Conservation (phyloP, 768 basidiomycete species). For the Xanthoconium stramineum region DNA sequence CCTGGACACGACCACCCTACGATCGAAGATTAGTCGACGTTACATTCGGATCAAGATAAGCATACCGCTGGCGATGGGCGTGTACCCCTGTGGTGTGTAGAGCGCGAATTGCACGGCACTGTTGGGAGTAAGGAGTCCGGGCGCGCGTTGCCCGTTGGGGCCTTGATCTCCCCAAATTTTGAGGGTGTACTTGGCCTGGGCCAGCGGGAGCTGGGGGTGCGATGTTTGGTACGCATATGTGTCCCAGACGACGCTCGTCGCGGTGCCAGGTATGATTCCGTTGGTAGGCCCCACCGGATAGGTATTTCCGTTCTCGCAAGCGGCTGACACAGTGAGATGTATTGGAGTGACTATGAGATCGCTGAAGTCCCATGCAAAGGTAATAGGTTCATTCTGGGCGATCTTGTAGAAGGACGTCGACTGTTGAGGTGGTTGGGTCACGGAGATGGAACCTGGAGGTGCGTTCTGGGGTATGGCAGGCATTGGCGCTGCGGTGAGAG, state of each 20-base stretch:
- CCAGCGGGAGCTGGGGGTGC: conserved; percentile 49
- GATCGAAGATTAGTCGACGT: neutral
- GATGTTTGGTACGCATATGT: conserved; percentile 50
- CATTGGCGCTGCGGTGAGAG: conserved; percentile 2
- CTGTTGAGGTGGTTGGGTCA: conserved; percentile 80
- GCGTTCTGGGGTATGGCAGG: conserved; percentile 47
- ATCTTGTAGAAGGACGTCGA: conserved; percentile 89
- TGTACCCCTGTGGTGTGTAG: conserved; percentile 52
- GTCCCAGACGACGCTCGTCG: conserved; percentile 55
- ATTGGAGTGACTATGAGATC: conserved; percentile 63
- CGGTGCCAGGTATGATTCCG: conserved; percentile 47
- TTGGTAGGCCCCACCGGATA: conserved; percentile 59
- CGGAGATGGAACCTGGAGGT: conserved; percentile 62
- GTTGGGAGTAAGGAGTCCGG: conserved; percentile 53
- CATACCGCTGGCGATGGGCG: conserved; percentile 41
- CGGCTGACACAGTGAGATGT: conserved; percentile 55
- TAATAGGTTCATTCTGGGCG: conserved; percentile 66
- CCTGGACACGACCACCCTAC: conserved; percentile 18
- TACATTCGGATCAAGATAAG: neutral
- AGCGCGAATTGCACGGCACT: conserved; percentile 52
- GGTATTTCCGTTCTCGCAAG: conserved; percentile 63
- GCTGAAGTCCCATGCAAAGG: conserved; percentile 91
- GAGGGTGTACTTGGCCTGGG: conserved; percentile 56
- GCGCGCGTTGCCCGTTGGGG: conserved; percentile 40
- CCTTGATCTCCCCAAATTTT: conserved; percentile 58